Conservation (phyloP, 75 land plant species). For the Sequoiadendron giganteum region DNA sequence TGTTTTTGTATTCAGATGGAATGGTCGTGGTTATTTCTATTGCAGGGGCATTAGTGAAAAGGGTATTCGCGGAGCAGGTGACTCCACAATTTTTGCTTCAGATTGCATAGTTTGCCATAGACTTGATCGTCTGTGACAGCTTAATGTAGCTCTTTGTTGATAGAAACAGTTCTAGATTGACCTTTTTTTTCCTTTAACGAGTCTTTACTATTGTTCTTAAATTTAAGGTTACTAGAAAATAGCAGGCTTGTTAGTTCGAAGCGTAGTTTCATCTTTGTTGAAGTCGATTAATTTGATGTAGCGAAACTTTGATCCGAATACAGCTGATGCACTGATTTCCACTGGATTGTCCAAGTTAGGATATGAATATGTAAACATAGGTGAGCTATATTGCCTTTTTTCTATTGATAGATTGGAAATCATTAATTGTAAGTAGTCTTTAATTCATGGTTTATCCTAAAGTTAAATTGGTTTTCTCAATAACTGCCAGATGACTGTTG, state of each 20-base stretch:
- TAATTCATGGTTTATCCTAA: background rate
- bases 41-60: constrained; percentile 60
- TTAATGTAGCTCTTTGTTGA: background rate
- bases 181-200: background rate
- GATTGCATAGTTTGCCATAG: no score
- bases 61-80: constrained; percentile 65
- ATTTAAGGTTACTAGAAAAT: background rate
- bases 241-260: background rate
- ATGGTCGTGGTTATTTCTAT: constrained; percentile 75
- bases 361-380: constrained; percentile 69
- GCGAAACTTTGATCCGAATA: background rate
- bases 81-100: background rate
- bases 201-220: background rate
- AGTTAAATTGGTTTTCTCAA: background rate
- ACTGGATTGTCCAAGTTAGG: constrained; percentile 64
- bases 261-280: background rate
- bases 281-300: background rate
- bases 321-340: constrained; percentile 87
- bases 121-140: background rate
- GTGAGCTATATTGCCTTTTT: constrained; percentile 15
- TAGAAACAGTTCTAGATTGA: background rate
- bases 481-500: constrained; percentile 54
- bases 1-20: constrained; percentile 53
- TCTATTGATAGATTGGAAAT: background rate
- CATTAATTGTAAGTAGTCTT: background rate